These are phyloP conservation scores for Chara braunii DNA, from an alignment of 139 green algal species.

Conservation along the genomic window DNA sequence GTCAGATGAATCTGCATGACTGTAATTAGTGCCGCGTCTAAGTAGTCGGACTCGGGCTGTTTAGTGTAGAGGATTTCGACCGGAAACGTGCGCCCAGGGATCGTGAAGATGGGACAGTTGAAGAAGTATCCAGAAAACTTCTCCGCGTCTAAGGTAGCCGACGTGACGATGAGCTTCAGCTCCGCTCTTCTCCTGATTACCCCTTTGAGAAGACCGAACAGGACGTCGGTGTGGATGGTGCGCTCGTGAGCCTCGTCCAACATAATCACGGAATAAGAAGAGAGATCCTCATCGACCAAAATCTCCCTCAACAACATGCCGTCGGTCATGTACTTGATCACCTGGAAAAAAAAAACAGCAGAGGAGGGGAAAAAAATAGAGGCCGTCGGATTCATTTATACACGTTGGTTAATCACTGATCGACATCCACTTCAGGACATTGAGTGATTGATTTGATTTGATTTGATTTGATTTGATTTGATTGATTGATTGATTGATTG, in stretches of 20 bases:
- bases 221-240: slow-evolving; percentile 93
- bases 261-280: slow-evolving; percentile 76
- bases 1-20: slow-evolving; percentile 91
- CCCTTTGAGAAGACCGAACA: slow-evolving; percentile 95
- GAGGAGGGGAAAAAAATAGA: not conserved
- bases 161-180: slow-evolving; percentile 75
- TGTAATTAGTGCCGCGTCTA: slow-evolving; percentile 90
- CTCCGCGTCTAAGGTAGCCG: slow-evolving; percentile 88
- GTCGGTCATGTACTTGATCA: slow-evolving; percentile 97
- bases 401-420: too few species aligned
- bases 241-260: slow-evolving; percentile 97
- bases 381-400: too few species aligned
- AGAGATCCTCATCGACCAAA: slow-evolving; percentile 76
- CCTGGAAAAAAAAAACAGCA: too few species aligned
- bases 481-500: too few species aligned
- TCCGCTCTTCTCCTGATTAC: slow-evolving; percentile 37
- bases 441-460: too few species aligned
- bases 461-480: too few species aligned
- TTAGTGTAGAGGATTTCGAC: slow-evolving; percentile 75
- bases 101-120: slow-evolving; percentile 81
- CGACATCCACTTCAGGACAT: too few species aligned
- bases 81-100: slow-evolving; percentile 72
- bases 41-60: slow-evolving; percentile 79
- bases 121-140: slow-evolving; percentile 96
- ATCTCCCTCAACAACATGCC: slow-evolving; percentile 92